Evolutionary conservation across 2,329 filamentous ascomycete genomes (phyloP).

Genomic region (Arthrobotrys sinensis): DNA sequence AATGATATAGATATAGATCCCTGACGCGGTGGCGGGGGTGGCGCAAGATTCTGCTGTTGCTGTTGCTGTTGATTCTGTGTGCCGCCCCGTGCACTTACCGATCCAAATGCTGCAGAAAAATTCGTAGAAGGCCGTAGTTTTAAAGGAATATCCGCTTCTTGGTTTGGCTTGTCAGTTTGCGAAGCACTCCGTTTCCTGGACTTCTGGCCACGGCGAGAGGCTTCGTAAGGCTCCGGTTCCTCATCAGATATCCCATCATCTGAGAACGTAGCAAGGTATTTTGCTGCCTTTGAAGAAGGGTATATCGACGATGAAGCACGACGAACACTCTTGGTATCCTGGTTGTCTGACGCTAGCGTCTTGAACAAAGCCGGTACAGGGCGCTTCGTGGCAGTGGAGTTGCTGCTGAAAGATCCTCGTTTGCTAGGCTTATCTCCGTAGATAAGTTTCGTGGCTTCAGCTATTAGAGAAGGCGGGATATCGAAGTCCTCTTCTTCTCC

Average conservation of each 20-base stretch:
- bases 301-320: slow-evolving; percentile 53
- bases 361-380: slow-evolving; percentile 42
- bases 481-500: slow-evolving; percentile 35
- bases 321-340: slow-evolving; percentile 44
- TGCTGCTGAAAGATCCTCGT: slow-evolving; percentile 52
- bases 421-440: slow-evolving; percentile 42
- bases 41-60: slow-evolving; percentile 40
- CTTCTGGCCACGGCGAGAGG: slow-evolving; percentile 1
- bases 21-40: slow-evolving; percentile 33
- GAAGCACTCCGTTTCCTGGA: slow-evolving; percentile 38
- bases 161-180: slow-evolving; percentile 48
- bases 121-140: slow-evolving; percentile 51
- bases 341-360: slow-evolving; percentile 22
- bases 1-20: slow-evolving; percentile 48
- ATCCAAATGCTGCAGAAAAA: slow-evolving; percentile 50
- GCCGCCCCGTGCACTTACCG: slow-evolving; percentile 16
- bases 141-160: slow-evolving; percentile 44
- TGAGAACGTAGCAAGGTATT: slow-evolving; percentile 41
- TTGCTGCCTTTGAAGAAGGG: slow-evolving; percentile 33
- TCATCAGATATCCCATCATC: slow-evolving; percentile 42
- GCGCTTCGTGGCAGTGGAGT: slow-evolving; percentile 31
- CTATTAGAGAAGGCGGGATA: slow-evolving; percentile 41
- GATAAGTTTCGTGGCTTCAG: slow-evolving; percentile 56
- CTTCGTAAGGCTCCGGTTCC: slow-evolving; percentile 30
- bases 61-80: slow-evolving; percentile 27